phyloP scores from a whole-genome alignment of 1,139 yeast species.

The Geotrichum histeridarum region DNA sequence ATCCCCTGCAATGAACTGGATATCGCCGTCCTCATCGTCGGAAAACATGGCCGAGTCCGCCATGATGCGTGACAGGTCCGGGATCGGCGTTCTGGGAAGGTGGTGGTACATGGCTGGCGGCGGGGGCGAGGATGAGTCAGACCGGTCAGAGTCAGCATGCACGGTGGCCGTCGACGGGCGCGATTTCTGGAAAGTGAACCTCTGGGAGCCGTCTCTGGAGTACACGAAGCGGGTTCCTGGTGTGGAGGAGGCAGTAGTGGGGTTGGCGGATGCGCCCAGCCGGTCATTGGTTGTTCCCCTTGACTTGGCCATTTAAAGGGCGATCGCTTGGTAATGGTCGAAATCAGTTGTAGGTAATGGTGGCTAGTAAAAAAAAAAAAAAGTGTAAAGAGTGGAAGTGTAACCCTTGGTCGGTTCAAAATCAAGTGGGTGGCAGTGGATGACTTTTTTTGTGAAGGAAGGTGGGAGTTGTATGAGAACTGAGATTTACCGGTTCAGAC shows the following conservation, averaged over 20 bases:
- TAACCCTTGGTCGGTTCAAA: no score
- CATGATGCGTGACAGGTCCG: not conserved
- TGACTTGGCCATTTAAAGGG: conserved; percentile 2
- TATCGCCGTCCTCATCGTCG: conserved; percentile 23
- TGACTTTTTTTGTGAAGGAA: no score
- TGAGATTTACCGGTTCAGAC: no score
- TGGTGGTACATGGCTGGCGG: not conserved
- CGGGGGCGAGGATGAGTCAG: not conserved
- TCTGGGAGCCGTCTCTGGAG: not conserved
- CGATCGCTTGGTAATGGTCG: no score
- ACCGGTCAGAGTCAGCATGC: not conserved
- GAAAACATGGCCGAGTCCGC: not conserved
- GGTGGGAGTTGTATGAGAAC: no score
- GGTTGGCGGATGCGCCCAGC: not conserved
- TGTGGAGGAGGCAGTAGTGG: not conserved
- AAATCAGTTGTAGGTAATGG: no score
- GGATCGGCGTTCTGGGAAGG: not conserved
- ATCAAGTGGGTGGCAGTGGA: no score
- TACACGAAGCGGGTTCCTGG: not conserved
- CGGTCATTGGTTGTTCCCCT: not conserved
- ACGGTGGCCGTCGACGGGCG: not conserved
- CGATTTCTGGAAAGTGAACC: not conserved
- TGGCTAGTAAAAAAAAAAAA: no score
- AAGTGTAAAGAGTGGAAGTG: no score
- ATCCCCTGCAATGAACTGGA: conserved; percentile 47